Percentiles rank a stretch among this genome's conserved stretches.
Conservation (phyloP, 2,329 filamentous ascomycete genomes). For the Didymella sp. region DNA sequence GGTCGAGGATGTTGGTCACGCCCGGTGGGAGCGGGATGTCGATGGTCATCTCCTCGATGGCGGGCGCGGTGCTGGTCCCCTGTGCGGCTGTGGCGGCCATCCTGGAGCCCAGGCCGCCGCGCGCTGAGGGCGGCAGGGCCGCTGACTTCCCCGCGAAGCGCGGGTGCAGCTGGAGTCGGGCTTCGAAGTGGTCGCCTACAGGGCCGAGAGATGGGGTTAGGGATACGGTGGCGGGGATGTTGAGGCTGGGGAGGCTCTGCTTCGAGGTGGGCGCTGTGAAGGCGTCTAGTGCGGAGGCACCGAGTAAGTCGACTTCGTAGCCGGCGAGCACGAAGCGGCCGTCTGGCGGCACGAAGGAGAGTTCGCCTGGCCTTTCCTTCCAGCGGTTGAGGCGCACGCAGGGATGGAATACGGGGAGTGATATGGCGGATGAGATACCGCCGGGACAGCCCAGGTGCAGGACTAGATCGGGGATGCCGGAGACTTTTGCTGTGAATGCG, state of each 20-base stretch:
- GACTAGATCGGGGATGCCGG: slow-evolving; percentile 89
- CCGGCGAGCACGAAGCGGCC: slow-evolving; percentile 91
- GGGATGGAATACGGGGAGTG: slow-evolving; percentile 93
- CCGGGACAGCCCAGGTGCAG: slow-evolving; percentile 77
- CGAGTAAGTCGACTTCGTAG: slow-evolving; percentile 91
- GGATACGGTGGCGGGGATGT: slow-evolving; percentile 81
- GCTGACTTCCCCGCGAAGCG: slow-evolving; percentile 52
- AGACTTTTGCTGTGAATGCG: slow-evolving; percentile 93
- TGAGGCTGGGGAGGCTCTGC: slow-evolving; percentile 61
- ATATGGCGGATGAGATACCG: slow-evolving; percentile 76
- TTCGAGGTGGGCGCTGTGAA: slow-evolving; percentile 36
- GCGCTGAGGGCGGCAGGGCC: slow-evolving; percentile 48
- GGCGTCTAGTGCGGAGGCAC: slow-evolving; percentile 62
- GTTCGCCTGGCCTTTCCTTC: slow-evolving; percentile 84
- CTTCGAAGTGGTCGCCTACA: slow-evolving; percentile 84
- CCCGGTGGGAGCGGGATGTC: slow-evolving; percentile 78
- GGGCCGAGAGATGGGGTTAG: slow-evolving; percentile 80
- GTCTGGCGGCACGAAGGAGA: slow-evolving; percentile 96
- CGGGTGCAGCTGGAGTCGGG: slow-evolving; percentile 73
- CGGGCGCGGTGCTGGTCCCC: slow-evolving; percentile 48
- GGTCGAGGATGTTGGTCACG: slow-evolving; percentile 83
- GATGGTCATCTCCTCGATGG: slow-evolving; percentile 77
- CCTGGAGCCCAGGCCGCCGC: slow-evolving; percentile 25
- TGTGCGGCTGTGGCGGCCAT: background rate
- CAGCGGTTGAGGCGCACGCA: slow-evolving; percentile 90